A percentile compares a stretch with the other conserved stretches of the same genome.
Evolutionary conservation across 305 asterid genomes (phyloP).

Genomic region (Fraxinus sp.): DNA sequence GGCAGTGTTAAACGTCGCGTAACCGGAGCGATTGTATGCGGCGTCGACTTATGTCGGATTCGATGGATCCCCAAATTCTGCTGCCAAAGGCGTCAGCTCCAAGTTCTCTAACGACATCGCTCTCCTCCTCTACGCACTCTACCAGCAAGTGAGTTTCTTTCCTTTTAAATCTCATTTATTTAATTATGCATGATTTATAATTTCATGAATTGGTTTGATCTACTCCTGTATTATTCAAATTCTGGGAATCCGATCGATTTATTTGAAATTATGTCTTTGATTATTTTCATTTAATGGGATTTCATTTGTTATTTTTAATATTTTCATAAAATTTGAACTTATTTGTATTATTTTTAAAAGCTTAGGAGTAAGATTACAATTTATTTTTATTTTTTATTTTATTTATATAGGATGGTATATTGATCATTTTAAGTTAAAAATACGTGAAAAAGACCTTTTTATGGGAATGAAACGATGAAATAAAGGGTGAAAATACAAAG

Average conservation of each 20-base stretch:
- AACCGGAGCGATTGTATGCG: conserved; percentile 87
- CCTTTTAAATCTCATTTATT: neutral
- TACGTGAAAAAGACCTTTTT: too few relatives aligned
- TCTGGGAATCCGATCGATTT: neutral
- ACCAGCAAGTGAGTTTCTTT: conserved; percentile 62
- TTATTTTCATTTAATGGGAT: neutral
- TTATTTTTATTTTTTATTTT: too few relatives aligned
- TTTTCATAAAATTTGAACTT: too few relatives aligned
- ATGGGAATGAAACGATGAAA: too few relatives aligned
- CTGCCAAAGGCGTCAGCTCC: conserved; percentile 63
- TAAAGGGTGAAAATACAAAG: too few relatives aligned
- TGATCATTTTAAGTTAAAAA: too few relatives aligned
- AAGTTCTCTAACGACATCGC: conserved; percentile 80
- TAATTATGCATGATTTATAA: neutral
- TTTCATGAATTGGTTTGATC: neutral
- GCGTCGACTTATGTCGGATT: conserved; percentile 89
- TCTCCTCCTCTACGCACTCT: conserved; percentile 81
- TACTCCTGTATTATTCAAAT: neutral
- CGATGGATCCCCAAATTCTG: conserved; percentile 72
- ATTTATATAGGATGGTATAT: too few relatives aligned
- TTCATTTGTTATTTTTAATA: neutral
- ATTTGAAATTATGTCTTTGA: neutral
- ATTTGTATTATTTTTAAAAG: too few relatives aligned
- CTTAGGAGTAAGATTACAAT: too few relatives aligned
- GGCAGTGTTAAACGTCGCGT: conserved; percentile 75